Base-by-base conservation (phyloP, 2,329 filamentous ascomycete genomes). In the Beauveria asiatica region DNA sequence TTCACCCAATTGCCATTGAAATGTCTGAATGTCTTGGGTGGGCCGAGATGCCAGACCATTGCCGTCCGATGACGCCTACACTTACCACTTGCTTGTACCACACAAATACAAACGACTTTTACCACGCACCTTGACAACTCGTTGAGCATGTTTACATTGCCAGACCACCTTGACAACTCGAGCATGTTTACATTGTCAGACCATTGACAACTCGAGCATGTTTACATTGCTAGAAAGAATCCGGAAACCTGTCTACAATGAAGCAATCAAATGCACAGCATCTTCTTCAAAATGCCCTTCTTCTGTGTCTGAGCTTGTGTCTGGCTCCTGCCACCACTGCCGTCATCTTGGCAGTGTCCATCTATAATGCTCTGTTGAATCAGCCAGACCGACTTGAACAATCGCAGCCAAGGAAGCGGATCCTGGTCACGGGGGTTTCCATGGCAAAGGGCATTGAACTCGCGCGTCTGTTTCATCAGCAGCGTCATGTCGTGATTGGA, bases 361-460 rank as follows among this genome's bases (percentile, higher is more conserved):
- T 69, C 1, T 65, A 45, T 54, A 45, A 61, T 51, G 33, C 52
- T 37, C 2, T 45, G 51, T 25, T 27, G 5, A 7, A 63, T 60
- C 21, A 37, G 23, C 13, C 30, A 16, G 4, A 8, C 13, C 25
- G 42, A 6, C 16, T 42, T 45, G 19, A 61, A n/a, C 42, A 39
- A 46, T 59, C 48, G 7, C 33, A 49, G 13, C 57, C 62, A 30
- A 62, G 39, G 19, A 66, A 67, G 58, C 88, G 81, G 0, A 75
- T 92, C 41, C 79, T 92, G 16, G 80, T 92, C 46, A 91, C 88
- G 0, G 88, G 89, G 2, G 78, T 91, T 3, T 83, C 84, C 50
- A 92, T 90, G 81, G 79, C 83, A 48, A 89, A 90, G 69, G 88
- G 87, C 4, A 76, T 92, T 3, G 74, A 77, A 0, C 73, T 92